Evolutionary conservation across 2,329 filamentous ascomycete species (phyloP).

Genomic region (Cercospora janseana): DNA sequence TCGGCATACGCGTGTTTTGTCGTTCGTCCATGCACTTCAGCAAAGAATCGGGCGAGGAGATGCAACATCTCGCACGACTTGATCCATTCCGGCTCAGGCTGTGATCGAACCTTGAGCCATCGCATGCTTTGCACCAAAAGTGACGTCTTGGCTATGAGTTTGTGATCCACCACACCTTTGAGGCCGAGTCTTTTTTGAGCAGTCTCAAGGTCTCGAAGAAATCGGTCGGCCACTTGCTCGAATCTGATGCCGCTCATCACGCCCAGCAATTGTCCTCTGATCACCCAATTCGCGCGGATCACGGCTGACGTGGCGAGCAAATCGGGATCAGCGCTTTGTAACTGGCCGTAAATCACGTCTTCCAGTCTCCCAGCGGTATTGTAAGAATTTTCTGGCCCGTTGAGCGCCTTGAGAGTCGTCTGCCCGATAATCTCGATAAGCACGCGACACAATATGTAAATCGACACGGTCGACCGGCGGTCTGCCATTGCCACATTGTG

Average conservation of each 20-base stretch:
- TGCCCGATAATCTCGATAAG: slow-evolving; percentile 92
- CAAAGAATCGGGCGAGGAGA: slow-evolving; percentile 76
- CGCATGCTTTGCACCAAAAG: slow-evolving; percentile 89
- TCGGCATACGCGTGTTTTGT: slow-evolving; percentile 95
- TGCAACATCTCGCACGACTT: slow-evolving; percentile 87
- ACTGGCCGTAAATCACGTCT: slow-evolving; percentile 92
- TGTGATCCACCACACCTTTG: slow-evolving; percentile 66
- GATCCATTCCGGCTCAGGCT: slow-evolving; percentile 73
- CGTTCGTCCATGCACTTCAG: slow-evolving; percentile 78
- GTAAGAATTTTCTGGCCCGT: slow-evolving; percentile 52
- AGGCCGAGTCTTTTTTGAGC: slow-evolving; percentile 72
- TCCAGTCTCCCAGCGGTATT: slow-evolving; percentile 95
- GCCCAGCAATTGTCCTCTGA: slow-evolving; percentile 90
- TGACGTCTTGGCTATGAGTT: slow-evolving; percentile 78
- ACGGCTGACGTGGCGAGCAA: slow-evolving; percentile 74
- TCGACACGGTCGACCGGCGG: slow-evolving; percentile 86
- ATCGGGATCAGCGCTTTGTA: slow-evolving; percentile 84
- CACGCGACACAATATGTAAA: slow-evolving; percentile 91
- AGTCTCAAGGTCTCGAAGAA: slow-evolving; percentile 74
- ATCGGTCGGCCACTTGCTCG: slow-evolving; percentile 74
- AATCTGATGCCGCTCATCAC: slow-evolving; percentile 96
- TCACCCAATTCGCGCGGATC: slow-evolving; percentile 90
- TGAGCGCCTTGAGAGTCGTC: slow-evolving; percentile 74
- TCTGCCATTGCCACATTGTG: slow-evolving; percentile 51
- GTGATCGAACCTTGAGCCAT: slow-evolving; percentile 73